Evolutionary conservation across 805 yeast genomes (phyloP).

Genomic region (Soucietia sequanensis): DNA sequence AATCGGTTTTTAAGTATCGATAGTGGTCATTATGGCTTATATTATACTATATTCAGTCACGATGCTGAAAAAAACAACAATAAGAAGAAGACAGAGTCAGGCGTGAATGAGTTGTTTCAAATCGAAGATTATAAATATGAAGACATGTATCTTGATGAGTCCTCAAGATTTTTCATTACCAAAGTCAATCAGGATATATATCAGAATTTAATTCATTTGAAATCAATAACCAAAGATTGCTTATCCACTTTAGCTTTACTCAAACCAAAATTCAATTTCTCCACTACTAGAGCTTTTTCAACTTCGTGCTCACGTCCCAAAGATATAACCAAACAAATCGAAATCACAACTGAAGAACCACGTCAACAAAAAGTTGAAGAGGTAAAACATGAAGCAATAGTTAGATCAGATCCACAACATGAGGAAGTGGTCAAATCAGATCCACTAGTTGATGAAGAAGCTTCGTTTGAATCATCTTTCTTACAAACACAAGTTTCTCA

Average conservation of each 20-base stretch:
- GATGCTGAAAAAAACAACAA: slow-evolving; percentile 23
- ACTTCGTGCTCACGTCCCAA: slow-evolving; percentile 4
- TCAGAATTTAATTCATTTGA: slow-evolving; percentile 24
- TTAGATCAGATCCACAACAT: neutral
- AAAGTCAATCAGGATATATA: slow-evolving; percentile 28
- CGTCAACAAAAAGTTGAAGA: no score
- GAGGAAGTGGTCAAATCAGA: slow-evolving; percentile 1
- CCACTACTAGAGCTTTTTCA: slow-evolving; percentile 6
- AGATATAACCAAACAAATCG: slow-evolving; percentile 2
- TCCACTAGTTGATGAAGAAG: slow-evolving; percentile 3
- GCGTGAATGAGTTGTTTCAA: neutral
- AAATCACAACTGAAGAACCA: no score
- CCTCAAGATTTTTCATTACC: slow-evolving; percentile 25
- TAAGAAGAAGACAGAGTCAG: slow-evolving; percentile 2
- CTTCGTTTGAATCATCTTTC: slow-evolving; percentile 17
- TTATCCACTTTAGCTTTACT: slow-evolving; percentile 20
- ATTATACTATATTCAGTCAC: slow-evolving; percentile 37
- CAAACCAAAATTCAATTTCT: slow-evolving; percentile 5
- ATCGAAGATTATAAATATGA: slow-evolving; percentile 4
- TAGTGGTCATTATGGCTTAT: slow-evolving; percentile 44
- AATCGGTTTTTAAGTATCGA: slow-evolving; percentile 25
- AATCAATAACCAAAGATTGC: slow-evolving; percentile 17
- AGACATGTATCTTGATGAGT: slow-evolving; percentile 4
- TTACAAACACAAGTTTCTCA: slow-evolving; percentile 16
- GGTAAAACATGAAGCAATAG: neutral